phyloP scores from a whole-genome alignment of 1,284 basidiomycete genomes.

The Ganoderma lingzhi region DNA sequence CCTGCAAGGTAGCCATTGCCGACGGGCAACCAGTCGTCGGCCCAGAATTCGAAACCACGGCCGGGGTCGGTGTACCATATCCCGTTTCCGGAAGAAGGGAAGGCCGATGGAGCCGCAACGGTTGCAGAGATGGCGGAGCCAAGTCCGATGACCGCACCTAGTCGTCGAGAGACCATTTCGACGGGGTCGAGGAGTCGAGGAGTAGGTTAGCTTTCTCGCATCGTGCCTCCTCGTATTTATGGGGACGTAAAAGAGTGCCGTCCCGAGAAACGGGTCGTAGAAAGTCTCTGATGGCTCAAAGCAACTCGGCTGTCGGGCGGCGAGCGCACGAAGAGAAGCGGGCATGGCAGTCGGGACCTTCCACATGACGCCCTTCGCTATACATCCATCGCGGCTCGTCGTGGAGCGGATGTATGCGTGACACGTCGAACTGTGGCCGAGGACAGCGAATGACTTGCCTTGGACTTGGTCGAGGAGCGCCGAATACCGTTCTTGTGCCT shows the following conservation, averaged over 20 bases:
- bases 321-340: slow-evolving; percentile 3
- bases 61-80: slow-evolving; percentile 71
- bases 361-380: slow-evolving; percentile 16
- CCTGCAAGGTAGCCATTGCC: slow-evolving; percentile 81
- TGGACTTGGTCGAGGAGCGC: slow-evolving; percentile 15
- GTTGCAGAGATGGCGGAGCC: slow-evolving; percentile 22
- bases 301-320: not conserved
- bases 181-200: slow-evolving; percentile 5
- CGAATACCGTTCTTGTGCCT: slow-evolving; percentile 18
- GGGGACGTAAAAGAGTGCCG: not conserved
- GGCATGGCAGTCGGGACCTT: slow-evolving; percentile 9
- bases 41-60: slow-evolving; percentile 52
- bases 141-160: slow-evolving; percentile 22
- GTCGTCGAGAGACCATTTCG: slow-evolving; percentile 20
- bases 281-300: not conserved
- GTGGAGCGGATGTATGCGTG: not conserved
- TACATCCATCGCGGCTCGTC: not conserved
- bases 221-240: slow-evolving; percentile 9
- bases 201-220: slow-evolving; percentile 18
- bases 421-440: not conserved
- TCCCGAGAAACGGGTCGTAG: not conserved
- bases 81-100: slow-evolving; percentile 76
- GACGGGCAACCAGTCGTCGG: slow-evolving; percentile 66
- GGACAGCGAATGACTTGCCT: slow-evolving; percentile 23
- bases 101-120: slow-evolving; percentile 53